Base-by-base conservation (phyloP, 2,329 filamentous ascomycete genomes). In the Aureobasidium vineae region DNA sequence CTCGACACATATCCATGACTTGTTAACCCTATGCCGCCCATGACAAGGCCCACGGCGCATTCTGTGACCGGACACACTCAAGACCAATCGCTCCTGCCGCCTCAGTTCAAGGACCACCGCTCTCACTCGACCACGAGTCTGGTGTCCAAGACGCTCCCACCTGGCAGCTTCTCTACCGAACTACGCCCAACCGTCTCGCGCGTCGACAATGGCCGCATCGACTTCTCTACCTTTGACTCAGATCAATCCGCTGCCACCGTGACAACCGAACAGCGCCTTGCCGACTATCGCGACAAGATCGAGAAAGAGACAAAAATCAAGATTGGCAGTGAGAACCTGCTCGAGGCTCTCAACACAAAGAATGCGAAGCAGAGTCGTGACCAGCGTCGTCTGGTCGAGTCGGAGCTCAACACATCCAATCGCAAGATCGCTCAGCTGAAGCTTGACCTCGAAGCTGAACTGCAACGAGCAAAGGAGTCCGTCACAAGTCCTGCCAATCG, bases 271-370 rank as follows among this genome's bases (percentile, higher is more conserved):
- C 88, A 92, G 77, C 85, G 87, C 47, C 87, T 97, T 72, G 85
- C 88, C 26, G 83, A 86, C 61, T 84, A 97, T 69, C 88, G 90
- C 73, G 93, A 97, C 72, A 86, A 89, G 74, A 89, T 99, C 70
- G 94, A 92, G 71, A 94, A 96, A 73, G 96, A 99, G 80, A 88
- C 93, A 80, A 98, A 98, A 82, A 98, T 99, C 76, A 97, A 96
- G 78, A 90, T 94, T 73, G 95, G 95, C 23, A 97, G 94, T 67
- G 95, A 99, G 81, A 99, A 99, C 76, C 88, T 99, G 86, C 83
- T 99, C 45, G 95, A 99, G 80, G 95, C 95, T 15, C 81, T 99
- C 70, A 92, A 97, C 76, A 86, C 88, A 52, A 99, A 99, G 79
- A 97, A 96, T 77, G 90, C 91, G 53, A 99, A 98, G 79, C 94